Evolutionary conservation across 2,329 filamentous ascomycete species (phyloP), one percentile per base, ranked within the genome.

Genomic region (Apiospora kogelbergensis): DNA sequence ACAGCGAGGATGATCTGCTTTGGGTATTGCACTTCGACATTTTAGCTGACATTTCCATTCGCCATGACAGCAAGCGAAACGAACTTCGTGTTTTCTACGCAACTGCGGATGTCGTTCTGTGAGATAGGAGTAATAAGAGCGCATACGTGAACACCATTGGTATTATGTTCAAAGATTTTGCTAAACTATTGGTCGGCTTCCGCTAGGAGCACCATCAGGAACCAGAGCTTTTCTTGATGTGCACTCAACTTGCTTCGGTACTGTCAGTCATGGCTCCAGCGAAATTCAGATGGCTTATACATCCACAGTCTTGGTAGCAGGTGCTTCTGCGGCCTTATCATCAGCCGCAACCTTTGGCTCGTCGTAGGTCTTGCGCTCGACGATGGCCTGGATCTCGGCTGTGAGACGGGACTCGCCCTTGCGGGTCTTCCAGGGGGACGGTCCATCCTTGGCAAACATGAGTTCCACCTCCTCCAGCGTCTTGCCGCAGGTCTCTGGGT

Each of bases 401-500:
- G 75, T 75, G 33, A 78, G 74, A 60, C 74, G 73, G 41, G 74
- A 76, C 26, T 71, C 72, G 48, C 74, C 74, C 72, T 76, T 77
- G 68, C 71, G 72, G 7, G 81, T 83, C 75, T 79, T 81, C 82
- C 81, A 84, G 0, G 81, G 77, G 5, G 77, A 70, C 2, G 78
- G 77, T 0, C 79, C 74, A 1, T 77, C 75, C 48, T 77, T 77
- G 13, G 76, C 75, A 66, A 81, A 81, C 53, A 81, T 72, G 33
- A 72, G 24, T 44, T 81, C 78, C 15, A 81, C 74, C 66, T 82
- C 81, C 63, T 83, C 80, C 22, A 82, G 78, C 0, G 79, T 81
- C 73, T 81, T 81, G 15, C 79, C 79, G 30, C 78, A 79, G 1
- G 79, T 81, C 69, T 78, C 76, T 0, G 79, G 80, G 68, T 80